Conservation (phyloP, 306 rosid genomes). For the Inga leiocalycina region DNA sequence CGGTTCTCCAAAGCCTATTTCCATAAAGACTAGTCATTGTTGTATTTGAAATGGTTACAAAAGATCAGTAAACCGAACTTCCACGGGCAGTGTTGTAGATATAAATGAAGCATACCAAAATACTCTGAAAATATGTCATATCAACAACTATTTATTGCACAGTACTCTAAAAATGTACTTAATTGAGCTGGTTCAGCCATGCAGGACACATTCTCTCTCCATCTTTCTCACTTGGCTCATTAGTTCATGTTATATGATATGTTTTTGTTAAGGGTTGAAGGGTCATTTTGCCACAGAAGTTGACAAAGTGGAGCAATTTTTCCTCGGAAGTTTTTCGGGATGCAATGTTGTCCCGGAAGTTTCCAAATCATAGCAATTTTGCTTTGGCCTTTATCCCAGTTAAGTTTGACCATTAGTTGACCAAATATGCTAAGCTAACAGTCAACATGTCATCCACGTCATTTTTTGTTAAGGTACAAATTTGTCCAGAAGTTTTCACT, state of each 20-base stretch:
- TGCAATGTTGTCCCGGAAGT: too few relatives aligned
- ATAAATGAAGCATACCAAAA: background rate
- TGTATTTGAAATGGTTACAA: background rate
- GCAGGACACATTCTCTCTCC: slow-evolving; percentile 1
- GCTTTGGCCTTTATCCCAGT: too few relatives aligned
- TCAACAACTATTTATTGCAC: background rate
- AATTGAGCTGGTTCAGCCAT: background rate
- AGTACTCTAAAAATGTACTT: background rate
- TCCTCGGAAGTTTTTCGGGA: too few relatives aligned
- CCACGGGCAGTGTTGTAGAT: background rate
- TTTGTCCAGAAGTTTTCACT: too few relatives aligned
- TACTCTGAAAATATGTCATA: background rate
- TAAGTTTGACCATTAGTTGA: too few relatives aligned
- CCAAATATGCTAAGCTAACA: too few relatives aligned
- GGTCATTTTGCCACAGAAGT: too few relatives aligned
- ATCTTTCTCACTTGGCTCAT: slow-evolving; percentile 17
- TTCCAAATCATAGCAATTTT: too few relatives aligned
- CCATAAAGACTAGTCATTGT: background rate
- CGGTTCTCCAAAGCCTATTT: slow-evolving; percentile 10
- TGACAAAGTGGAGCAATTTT: too few relatives aligned
- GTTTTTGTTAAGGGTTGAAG: too few relatives aligned
- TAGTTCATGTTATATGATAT: background rate
- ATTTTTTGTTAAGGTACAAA: too few relatives aligned
- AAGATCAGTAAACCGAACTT: background rate
- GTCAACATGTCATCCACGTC: too few relatives aligned